Evolutionary conservation across 371 early-diverging fungal species (phyloP), one percentile per base, ranked within the genome.

Genomic region (Zancudomyces culisetae): DNA sequence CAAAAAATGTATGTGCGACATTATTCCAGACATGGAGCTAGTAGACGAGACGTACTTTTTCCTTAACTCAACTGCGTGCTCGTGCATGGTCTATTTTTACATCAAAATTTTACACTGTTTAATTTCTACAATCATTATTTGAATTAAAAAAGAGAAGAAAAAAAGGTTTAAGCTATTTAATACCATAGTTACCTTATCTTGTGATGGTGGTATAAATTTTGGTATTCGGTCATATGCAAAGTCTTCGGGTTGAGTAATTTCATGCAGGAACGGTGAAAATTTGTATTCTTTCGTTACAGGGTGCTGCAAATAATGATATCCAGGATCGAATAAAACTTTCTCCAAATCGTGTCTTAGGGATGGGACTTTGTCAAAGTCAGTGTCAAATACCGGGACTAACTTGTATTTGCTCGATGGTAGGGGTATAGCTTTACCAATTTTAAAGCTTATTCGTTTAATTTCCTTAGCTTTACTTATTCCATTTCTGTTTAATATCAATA

Each of bases 251-350:
- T 81, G 83, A n/a, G 79, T 75, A 42, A 92, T 85, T 26, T 76
- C 57, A 43, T 83, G 73, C 22, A 94, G 68, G 55, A 72, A 83
- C 0, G 80, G 77, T 21, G 82, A 74, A 62, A 84, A 92, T 57
- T 87, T 87, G 66, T 69, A 88, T 0, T 74, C 69, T n/a, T 71
- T 63, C 2, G 86, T 76, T 27, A 78, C 67, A 27, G 87, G 83
- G 58, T 92, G 89, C 65, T 80, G 76, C 8, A 94, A 60, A 51
- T 73, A 77, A 48, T 90, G 89, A 0, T 87, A 82, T 2, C 92
- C 92, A 1, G 87, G 85, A 20, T 51, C 82, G 72, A 89, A 87
- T 43, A 90, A 62, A 1, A 83, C 79, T 21, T 80, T 75, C 45
- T 89, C 83, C 30, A 90, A 66, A 0, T 81, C 84, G 62, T 89